phyloP scores from a whole-genome alignment of 78 protist species.

The Dictyostelium firmibasis region DNA sequence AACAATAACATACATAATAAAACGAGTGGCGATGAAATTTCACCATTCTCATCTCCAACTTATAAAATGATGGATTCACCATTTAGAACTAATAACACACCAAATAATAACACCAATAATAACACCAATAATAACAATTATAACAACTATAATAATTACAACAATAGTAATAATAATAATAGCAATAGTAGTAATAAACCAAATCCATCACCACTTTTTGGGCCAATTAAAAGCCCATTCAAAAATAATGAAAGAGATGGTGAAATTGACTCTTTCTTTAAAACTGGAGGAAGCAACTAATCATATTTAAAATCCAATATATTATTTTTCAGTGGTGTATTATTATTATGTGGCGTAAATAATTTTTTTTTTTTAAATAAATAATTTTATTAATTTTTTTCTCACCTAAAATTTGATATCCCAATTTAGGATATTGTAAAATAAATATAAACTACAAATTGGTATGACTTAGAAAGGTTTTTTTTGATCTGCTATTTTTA shows the following conservation, averaged over 20 bases:
- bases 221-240: background rate
- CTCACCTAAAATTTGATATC: no score
- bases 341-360: background rate
- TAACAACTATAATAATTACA: background rate
- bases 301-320: background rate
- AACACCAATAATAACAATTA: background rate
- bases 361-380: no score
- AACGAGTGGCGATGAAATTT: background rate
- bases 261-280: background rate
- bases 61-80: slow-evolving; percentile 24
- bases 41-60: slow-evolving; percentile 18
- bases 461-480: no score
- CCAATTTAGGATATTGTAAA: no score
- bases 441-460: no score
- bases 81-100: background rate
- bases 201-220: background rate
- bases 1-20: background rate
- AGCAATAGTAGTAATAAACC: background rate
- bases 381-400: no score
- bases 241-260: background rate
- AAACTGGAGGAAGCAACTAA: background rate
- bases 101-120: background rate
- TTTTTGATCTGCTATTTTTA: no score
- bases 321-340: background rate
- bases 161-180: background rate